Evolutionary conservation across 371 early-diverging fungal genomes (phyloP).

Genomic region (Mortierella sp.): DNA sequence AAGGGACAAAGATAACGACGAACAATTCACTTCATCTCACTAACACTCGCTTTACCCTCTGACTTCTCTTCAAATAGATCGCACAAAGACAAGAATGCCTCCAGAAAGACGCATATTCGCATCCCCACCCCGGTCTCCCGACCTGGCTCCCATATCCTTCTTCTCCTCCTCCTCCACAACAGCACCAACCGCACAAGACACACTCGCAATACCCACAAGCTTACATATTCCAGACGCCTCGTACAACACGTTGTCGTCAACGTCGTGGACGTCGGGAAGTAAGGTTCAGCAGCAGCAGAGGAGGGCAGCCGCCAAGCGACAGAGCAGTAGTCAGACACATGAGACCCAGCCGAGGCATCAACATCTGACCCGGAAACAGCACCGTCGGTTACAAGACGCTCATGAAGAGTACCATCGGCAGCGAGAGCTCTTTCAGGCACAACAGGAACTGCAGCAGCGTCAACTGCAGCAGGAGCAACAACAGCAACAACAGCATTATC

Average conservation of each 20-base stretch:
- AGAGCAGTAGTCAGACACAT: conserved; percentile 3
- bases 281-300: conserved; percentile 14
- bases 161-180: not conserved
- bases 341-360: conserved; percentile 10
- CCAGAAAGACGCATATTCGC: conserved; percentile 31
- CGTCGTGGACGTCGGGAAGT: not conserved
- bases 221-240: conserved; percentile 13
- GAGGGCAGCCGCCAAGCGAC: conserved; percentile 11
- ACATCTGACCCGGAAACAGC: conserved; percentile 13
- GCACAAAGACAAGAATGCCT: conserved; percentile 17
- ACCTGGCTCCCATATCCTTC: not conserved
- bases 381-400: conserved; percentile 18
- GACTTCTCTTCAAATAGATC: not conserved
- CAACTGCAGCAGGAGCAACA: conserved; percentile 1
- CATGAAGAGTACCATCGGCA: conserved; percentile 32
- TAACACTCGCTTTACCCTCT: not conserved
- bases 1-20: not conserved
- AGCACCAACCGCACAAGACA: not conserved
- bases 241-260: conserved; percentile 2
- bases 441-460: conserved; percentile 4
- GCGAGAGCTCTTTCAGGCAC: conserved; percentile 10
- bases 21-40: not conserved
- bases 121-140: conserved; percentile 24
- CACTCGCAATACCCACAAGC: not conserved
- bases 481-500: not conserved